Evolutionary conservation across 495 filamentous ascomycete species (phyloP).

Genomic region (Podospora anserina): DNA sequence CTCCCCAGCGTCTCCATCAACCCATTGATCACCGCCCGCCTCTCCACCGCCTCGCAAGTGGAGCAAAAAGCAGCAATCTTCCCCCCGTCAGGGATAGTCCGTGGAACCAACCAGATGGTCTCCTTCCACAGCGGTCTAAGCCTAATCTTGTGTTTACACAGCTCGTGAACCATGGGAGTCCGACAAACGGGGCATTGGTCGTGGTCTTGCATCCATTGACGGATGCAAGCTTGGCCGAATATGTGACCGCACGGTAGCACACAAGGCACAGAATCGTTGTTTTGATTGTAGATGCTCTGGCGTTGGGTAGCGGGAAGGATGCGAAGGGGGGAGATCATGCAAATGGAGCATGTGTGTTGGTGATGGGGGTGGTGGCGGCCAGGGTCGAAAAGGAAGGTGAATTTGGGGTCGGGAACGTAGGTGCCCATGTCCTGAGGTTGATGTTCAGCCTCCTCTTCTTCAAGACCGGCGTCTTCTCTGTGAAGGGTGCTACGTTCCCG

Average conservation of each 20-base stretch:
- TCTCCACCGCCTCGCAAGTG: neutral
- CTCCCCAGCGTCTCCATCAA: neutral
- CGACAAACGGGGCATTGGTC: conserved; percentile 22
- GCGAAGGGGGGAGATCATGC: conserved; percentile 1
- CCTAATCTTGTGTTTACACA: conserved; percentile 12
- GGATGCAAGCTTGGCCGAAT: conserved; percentile 15
- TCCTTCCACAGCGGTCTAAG: neutral
- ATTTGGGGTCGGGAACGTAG: conserved; percentile 13
- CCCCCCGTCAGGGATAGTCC: conserved; percentile 12
- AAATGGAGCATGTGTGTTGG: conserved; percentile 15
- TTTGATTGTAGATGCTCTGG: neutral
- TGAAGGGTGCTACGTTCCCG: no score
- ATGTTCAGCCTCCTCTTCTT: neutral
- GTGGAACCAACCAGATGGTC: conserved; percentile 1
- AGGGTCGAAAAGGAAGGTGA: conserved; percentile 12
- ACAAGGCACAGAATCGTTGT: neutral
- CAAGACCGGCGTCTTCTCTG: no score
- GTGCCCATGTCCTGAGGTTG: conserved; percentile 1
- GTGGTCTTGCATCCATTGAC: neutral
- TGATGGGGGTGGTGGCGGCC: neutral
- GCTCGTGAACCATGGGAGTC: conserved; percentile 6
- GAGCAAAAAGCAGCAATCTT: conserved; percentile 1
- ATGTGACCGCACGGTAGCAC: conserved; percentile 27
- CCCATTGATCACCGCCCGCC: neutral
- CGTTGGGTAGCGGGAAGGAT: neutral